Evolutionary conservation across 306 rosid species (phyloP).

Genomic region (Vicia villosa): DNA sequence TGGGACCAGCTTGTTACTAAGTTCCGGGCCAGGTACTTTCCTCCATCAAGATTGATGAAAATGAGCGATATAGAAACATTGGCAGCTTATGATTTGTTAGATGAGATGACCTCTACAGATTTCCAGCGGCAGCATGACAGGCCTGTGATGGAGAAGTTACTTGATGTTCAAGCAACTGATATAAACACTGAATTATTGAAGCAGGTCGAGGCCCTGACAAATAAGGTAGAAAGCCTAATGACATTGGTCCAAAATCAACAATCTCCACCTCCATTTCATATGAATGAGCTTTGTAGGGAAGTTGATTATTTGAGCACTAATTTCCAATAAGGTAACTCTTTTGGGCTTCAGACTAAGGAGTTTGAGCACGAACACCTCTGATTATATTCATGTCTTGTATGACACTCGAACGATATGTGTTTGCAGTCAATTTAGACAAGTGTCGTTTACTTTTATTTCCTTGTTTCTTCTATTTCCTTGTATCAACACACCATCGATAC

Average conservation of each 20-base stretch:
- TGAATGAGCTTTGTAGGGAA: background rate
- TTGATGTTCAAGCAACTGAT: background rate
- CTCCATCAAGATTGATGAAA: background rate
- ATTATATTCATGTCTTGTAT: too few species aligned
- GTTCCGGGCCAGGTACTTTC: background rate
- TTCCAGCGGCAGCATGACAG: background rate
- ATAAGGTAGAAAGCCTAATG: background rate
- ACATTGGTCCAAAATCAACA: background rate
- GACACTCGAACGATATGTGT: too few species aligned
- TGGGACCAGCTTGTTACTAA: background rate
- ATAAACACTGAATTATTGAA: background rate
- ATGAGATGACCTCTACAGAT: background rate
- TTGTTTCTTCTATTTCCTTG: too few species aligned
- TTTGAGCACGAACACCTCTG: too few species aligned
- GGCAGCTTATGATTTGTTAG: constrained; percentile 5
- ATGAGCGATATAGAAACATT: background rate
- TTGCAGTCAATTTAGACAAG: too few species aligned
- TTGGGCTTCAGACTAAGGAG: background rate
- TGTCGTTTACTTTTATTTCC: too few species aligned
- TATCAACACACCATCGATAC: too few species aligned
- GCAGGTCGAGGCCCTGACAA: background rate
- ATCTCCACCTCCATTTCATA: background rate
- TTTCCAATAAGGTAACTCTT: background rate
- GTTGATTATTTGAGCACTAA: background rate
- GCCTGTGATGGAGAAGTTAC: background rate